Evolutionary conservation across 2,329 filamentous ascomycete species (phyloP).

Genomic region (Pseudogymnoascus sp.): DNA sequence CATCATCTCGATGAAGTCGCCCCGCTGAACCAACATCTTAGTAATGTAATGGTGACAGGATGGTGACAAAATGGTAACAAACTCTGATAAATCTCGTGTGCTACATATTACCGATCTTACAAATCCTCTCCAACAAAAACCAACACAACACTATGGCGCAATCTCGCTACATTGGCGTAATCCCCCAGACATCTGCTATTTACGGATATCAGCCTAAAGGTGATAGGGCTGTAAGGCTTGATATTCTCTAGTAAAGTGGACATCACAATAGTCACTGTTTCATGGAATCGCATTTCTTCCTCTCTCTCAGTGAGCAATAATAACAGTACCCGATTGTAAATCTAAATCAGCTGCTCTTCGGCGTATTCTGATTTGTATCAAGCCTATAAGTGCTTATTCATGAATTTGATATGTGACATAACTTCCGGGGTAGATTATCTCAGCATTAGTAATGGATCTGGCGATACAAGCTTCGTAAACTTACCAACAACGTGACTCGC

Average conservation of each 20-base stretch:
- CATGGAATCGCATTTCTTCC: too few relatives aligned
- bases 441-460: background rate
- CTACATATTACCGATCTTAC: background rate
- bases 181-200: background rate
- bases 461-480: background rate
- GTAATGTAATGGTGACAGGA: background rate
- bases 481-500: background rate
- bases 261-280: too few relatives aligned
- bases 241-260: too few relatives aligned
- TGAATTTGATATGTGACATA: background rate
- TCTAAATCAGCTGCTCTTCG: background rate
- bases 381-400: background rate
- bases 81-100: background rate
- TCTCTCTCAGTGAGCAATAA: background rate
- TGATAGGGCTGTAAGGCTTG: too few relatives aligned
- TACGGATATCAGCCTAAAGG: constrained; percentile 19
- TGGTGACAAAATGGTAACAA: background rate
- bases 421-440: background rate
- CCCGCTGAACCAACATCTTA: background rate
- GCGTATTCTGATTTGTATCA: background rate
- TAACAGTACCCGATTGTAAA: background rate
- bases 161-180: background rate
- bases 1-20: background rate
- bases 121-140: background rate
- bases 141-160: background rate